A percentile compares a stretch with the other conserved stretches of the same genome.
Evolutionary conservation across 2,329 filamentous ascomycete genomes (phyloP).

Genomic region (Hypoxylon sp.): DNA sequence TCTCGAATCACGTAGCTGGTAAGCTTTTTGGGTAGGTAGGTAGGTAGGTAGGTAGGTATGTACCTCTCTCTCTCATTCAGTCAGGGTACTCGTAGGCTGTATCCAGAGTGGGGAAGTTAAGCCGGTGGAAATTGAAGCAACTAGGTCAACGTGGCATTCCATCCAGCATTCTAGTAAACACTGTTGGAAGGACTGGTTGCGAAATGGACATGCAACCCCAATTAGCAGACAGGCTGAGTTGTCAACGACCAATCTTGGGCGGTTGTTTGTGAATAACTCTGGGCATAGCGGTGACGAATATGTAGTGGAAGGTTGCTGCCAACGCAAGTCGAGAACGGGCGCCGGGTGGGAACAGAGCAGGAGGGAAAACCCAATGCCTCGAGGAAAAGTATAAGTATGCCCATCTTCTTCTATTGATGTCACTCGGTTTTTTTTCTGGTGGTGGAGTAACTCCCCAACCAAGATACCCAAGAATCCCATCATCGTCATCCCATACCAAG

Average conservation of each 20-base stretch:
- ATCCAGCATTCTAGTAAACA: conserved; percentile 42
- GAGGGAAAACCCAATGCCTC: conserved; percentile 26
- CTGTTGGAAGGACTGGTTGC: conserved; percentile 43
- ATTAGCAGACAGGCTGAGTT: conserved; percentile 45
- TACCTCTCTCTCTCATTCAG: no score
- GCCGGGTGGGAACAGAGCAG: conserved; percentile 27
- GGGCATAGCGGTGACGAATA: conserved; percentile 43
- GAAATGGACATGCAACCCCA: conserved; percentile 48
- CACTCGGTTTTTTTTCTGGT: conserved; percentile 21
- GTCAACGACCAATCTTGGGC: conserved; percentile 43
- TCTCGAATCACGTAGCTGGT: conserved; percentile 41
- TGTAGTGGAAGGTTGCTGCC: conserved; percentile 41
- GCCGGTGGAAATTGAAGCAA: conserved; percentile 43
- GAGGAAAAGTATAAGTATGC: conserved; percentile 46
- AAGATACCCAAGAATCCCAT: conserved; percentile 17
- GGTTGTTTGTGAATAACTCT: conserved; percentile 41
- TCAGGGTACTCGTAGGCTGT: conserved; percentile 43
- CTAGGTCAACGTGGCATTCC: conserved; percentile 48
- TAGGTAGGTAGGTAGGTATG: no score
- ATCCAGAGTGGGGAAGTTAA: conserved; percentile 44
- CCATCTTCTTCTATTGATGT: conserved; percentile 28
- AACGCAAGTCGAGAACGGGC: conserved; percentile 37
- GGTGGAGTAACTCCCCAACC: conserved; percentile 25
- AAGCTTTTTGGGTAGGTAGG: conserved; percentile 39
- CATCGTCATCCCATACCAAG: conserved; percentile 5